Base-by-base conservation (phyloP, 2,329 filamentous ascomycete species). In the Aureobasidium sp. region DNA sequence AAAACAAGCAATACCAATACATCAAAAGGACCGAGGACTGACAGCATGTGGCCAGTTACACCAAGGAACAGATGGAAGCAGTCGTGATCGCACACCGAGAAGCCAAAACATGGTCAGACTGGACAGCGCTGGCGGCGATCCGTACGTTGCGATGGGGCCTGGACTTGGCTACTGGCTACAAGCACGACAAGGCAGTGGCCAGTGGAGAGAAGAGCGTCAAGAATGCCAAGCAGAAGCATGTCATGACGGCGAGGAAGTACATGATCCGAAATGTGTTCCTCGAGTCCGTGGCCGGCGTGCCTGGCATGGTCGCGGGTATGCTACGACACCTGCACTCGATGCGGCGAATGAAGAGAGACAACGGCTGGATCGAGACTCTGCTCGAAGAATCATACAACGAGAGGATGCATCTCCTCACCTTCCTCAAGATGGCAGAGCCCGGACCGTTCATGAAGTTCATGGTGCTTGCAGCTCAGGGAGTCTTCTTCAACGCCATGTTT, bases 241-340 rank as follows among this genome's bases (percentile, higher is more conserved):
- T 74, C 37, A 90, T 90, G 80, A 94, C 85, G 0, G 92, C 96
- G 73, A 80, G 87, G 5, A 94, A 97, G 77, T 99, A 94, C 87
- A 81, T 97, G 68, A 84, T 89, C 53, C 84, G 93, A 7, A 93
- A 96, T 71, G 84, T 99, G 68, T 99, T 99, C 75, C 82, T 99
- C 37, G 94, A 99, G 75, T 92, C 88, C 53, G 90, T 99, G 42
- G 94, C 94, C 14, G 94, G 91, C 37, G 94, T 97, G 0, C 94
- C 94, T 0, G 94, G 94, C 8, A 97, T 97, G 91, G 93, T 97
- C 0, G 94, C 88, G 0, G 94, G 91, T 25, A 97, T 96, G 89
- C 80, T 97, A 17, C 82, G 94, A 37, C 94, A 99, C 76, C 81
- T 97, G 41, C 86, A 88, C 71, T 92, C 87, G 67, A 82, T 97